Conservation (phyloP, 129 eudicot genomes). For the Calendula officinalis region DNA sequence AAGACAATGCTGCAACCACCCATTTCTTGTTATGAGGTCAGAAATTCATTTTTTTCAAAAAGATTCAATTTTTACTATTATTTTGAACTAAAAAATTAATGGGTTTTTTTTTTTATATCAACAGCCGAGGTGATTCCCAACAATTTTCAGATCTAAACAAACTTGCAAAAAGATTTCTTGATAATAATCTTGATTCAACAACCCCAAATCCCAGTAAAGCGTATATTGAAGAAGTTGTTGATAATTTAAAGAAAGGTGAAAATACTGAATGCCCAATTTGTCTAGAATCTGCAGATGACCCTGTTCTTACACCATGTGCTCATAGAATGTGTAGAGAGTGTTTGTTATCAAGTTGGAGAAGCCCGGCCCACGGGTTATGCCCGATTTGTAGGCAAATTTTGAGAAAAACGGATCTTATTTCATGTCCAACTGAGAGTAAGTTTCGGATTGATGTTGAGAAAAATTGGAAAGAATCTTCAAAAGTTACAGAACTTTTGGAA, state of each 20-base stretch:
- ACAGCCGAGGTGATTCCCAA: constrained; percentile 64
- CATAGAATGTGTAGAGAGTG: constrained; percentile 90
- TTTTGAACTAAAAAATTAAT: background rate
- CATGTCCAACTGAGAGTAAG: constrained; percentile 63
- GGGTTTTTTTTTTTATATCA: background rate
- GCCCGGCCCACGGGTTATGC: constrained; percentile 55
- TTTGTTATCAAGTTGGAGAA: constrained; percentile 70
- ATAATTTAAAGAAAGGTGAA: constrained; percentile 57
- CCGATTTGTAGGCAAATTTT: constrained; percentile 74
- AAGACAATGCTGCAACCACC: constrained; percentile 93
- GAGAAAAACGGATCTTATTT: constrained; percentile 58
- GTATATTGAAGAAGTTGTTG: constrained; percentile 78
- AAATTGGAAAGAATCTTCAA: constrained; percentile 84
- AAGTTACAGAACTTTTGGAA: constrained; percentile 57
- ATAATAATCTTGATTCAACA: constrained; percentile 40
- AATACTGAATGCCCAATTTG: constrained; percentile 77
- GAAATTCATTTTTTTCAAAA: background rate
- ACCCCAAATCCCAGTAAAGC: constrained; percentile 57
- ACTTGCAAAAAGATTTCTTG: constrained; percentile 57
- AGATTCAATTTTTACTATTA: background rate
- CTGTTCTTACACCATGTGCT: constrained; percentile 83
- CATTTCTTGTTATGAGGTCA: constrained; percentile 86
- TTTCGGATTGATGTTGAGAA: constrained; percentile 67
- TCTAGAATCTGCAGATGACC: constrained; percentile 89
- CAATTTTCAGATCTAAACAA: constrained; percentile 59